Evolutionary conservation across 192 early-diverging fungal genomes (phyloP), one percentile per base, ranked within the genome.

Genomic region (Gamsiella multidivaricata): DNA sequence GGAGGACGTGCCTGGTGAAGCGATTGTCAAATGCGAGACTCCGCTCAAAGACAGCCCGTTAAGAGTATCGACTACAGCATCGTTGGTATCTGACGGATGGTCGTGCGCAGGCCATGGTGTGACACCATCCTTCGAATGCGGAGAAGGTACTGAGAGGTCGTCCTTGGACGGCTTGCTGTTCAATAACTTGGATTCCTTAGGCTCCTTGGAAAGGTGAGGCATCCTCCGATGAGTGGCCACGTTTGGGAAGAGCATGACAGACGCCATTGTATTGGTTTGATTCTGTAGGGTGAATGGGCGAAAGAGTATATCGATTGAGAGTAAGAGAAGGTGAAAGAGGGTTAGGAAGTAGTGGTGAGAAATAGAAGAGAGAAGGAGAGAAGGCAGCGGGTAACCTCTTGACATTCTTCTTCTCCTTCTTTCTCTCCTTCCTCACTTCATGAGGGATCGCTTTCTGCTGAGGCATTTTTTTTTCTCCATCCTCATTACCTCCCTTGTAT

Each of bases 201-300:
- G 34, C 18, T 64, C 61, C 25, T 61, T 61, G 22, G 72, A 31
- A n/a, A 78, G 20, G 45, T 78, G 74, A 29, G 74, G 74, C 34
- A 78, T 11, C 53, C 43, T 60, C 10, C 54, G 51, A 47, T 78
- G 74, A 14, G 74, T 69, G 1, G 74, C 66, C 8, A 53, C 54
- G 7, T 46, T 78, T n/a, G 74, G 74, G 37, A 78, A 78, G 31
- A 59, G 36, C 22, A 78, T 58, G 6, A 78, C 41, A 18, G 74
- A 68, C 2, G 74, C 74, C 74, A 75, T 73, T 58, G 29, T 36
- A n/a, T n/a, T n/a, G n/a, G n/a, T n/a, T n/a, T n/a, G n/a, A n/a
- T n/a, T n/a, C n/a, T n/a, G n/a, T n/a, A n/a, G n/a, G n/a, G n/a
- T n/a, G n/a, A n/a, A n/a, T n/a, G n/a, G n/a, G n/a, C n/a, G n/a